phyloP scores from a whole-genome alignment of 1,284 basidiomycete species.

The Schizophyllum amplum region DNA sequence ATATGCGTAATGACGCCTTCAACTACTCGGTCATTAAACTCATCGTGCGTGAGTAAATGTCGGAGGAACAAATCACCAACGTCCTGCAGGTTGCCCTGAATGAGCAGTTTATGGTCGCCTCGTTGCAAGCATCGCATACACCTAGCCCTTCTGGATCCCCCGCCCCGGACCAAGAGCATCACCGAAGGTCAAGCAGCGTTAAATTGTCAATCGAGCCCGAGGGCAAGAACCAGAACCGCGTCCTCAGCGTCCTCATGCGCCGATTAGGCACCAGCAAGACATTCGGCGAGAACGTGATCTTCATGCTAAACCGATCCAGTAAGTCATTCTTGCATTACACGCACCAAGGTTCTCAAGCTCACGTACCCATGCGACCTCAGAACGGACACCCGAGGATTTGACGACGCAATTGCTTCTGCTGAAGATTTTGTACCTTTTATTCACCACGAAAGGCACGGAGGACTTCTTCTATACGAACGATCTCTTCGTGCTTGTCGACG shows the following conservation, averaged over 20 bases:
- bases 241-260: constrained; percentile 77
- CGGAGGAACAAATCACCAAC: background rate
- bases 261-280: constrained; percentile 84
- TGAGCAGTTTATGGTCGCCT: constrained; percentile 96
- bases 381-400: constrained; percentile 79
- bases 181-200: constrained; percentile 13
- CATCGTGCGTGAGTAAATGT: constrained; percentile 49
- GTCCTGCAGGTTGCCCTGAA: constrained; percentile 75
- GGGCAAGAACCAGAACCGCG: constrained; percentile 48
- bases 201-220: constrained; percentile 8
- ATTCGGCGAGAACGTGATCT: constrained; percentile 97
- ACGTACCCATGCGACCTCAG: constrained; percentile 35
- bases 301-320: constrained; percentile 96
- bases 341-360: background rate
- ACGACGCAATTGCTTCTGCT: constrained; percentile 94
- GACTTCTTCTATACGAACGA: constrained; percentile 99
- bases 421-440: constrained; percentile 92
- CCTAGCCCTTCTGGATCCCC: constrained; percentile 3
- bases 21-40: constrained; percentile 94
- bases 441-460: constrained; percentile 87
- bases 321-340: constrained; percentile 20
- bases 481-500: constrained; percentile 90
- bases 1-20: constrained; percentile 84
- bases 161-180: constrained; percentile 13
- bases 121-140: constrained; percentile 20